Evolutionary conservation across 2,329 filamentous ascomycete species (phyloP).

Genomic region (Pseudovirgaria hyperparasitica): DNA sequence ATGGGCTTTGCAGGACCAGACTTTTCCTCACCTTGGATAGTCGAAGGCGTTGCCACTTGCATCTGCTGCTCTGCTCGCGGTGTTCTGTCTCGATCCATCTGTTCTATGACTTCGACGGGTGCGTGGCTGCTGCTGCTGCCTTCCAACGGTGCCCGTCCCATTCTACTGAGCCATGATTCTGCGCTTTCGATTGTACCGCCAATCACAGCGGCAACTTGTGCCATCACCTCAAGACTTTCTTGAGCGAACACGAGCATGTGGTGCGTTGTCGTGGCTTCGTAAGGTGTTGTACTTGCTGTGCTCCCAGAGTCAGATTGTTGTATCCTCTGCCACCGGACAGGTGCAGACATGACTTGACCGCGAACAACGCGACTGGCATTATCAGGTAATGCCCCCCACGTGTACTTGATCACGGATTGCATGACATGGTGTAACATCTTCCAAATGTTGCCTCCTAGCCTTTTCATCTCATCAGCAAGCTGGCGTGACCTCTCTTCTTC

Average conservation of each 20-base stretch:
- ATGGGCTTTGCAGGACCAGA: no score
- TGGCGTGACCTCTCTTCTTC: slow-evolving; percentile 35
- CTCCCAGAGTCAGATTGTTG: slow-evolving; percentile 53
- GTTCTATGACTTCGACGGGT: no score
- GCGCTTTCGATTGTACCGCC: slow-evolving; percentile 83
- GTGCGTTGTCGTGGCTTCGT: slow-evolving; percentile 47
- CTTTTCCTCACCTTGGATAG: no score
- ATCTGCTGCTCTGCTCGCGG: no score
- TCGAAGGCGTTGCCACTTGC: no score
- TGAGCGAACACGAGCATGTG: slow-evolving; percentile 74
- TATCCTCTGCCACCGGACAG: slow-evolving; percentile 70
- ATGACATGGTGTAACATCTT: slow-evolving; percentile 61
- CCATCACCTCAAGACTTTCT: slow-evolving; percentile 89
- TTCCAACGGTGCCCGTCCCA: slow-evolving; percentile 35
- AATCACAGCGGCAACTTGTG: slow-evolving; percentile 75
- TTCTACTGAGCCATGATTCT: slow-evolving; percentile 76
- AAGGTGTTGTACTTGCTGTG: slow-evolving; percentile 14
- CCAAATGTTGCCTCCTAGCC: slow-evolving; percentile 38
- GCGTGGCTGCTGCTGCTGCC: no score
- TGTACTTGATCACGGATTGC: slow-evolving; percentile 75
- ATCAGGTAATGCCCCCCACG: slow-evolving; percentile 80
- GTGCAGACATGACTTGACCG: slow-evolving; percentile 70
- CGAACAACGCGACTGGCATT: slow-evolving; percentile 77
- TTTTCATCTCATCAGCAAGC: slow-evolving; percentile 67
- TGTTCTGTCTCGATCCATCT: no score